Evolutionary conservation across 1,284 basidiomycete genomes (phyloP).

Genomic region (Ustilago trichophora): DNA sequence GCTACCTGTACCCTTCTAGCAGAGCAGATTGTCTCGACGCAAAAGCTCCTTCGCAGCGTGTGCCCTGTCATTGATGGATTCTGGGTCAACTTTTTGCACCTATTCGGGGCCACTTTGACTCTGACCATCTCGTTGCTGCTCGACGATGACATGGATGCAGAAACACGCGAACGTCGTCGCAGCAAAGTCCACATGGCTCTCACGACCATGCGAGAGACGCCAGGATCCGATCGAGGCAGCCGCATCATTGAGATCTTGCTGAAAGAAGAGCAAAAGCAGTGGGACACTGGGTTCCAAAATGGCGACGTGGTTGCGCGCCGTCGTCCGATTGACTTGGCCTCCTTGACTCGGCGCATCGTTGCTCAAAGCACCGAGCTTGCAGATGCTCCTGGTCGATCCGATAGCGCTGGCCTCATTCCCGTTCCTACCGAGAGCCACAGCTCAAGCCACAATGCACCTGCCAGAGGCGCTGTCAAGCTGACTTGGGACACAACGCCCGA

Average conservation of each 20-base stretch:
- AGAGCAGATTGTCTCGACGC: conserved; percentile 48
- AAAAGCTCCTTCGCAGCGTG: conserved; percentile 40
- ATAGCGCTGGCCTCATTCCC: background rate
- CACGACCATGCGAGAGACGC: conserved; percentile 36
- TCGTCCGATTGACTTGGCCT: conserved; percentile 10
- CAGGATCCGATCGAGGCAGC: conserved; percentile 38
- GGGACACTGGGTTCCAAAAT: conserved; percentile 3
- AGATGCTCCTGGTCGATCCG: background rate
- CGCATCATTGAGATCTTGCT: conserved; percentile 47
- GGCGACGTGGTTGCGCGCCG: background rate
- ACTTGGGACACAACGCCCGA: conserved; percentile 34
- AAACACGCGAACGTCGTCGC: conserved; percentile 12
- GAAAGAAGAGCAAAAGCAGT: conserved; percentile 38
- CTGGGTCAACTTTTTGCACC: conserved; percentile 50
- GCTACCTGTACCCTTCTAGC: conserved; percentile 44
- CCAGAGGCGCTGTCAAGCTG: conserved; percentile 9
- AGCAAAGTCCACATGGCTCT: conserved; percentile 28
- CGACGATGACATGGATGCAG: conserved; percentile 22
- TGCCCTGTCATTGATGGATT: conserved; percentile 54
- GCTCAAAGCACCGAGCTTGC: conserved; percentile 8
- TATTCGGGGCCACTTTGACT: conserved; percentile 50
- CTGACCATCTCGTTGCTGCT: conserved; percentile 47
- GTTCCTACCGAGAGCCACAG: background rate
- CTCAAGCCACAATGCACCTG: conserved; percentile 4
- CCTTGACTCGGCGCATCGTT: conserved; percentile 20